A percentile compares a stretch with the other conserved stretches of the same genome.
Evolutionary conservation across 345 rosid species (phyloP).

Genomic region (Turnera subulata): DNA sequence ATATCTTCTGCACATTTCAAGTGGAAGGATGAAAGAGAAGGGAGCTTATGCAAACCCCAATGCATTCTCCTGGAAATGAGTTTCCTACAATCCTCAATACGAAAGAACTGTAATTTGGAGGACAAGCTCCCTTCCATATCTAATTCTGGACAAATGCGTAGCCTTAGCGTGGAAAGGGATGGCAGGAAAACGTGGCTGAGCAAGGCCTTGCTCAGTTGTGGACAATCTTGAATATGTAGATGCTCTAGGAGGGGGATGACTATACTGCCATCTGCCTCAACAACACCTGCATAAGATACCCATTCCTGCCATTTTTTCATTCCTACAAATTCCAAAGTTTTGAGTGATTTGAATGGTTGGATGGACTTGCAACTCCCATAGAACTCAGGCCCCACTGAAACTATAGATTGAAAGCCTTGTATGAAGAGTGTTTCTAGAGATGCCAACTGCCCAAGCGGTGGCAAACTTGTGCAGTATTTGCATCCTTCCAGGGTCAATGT

Average conservation of each 20-base stretch:
- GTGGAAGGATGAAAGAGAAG: neutral
- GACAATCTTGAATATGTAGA: neutral
- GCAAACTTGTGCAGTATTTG: neutral
- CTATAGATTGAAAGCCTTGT: neutral
- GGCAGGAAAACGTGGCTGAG: constrained; percentile 7
- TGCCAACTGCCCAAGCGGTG: constrained; percentile 17
- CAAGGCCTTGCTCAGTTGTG: neutral
- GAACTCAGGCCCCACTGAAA: neutral
- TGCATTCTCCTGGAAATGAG: constrained; percentile 3
- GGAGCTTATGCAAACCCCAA: constrained; percentile 12
- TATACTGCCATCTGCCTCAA: neutral
- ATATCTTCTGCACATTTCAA: neutral
- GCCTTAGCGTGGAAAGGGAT: constrained; percentile 2
- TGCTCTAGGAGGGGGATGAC: constrained; percentile 3
- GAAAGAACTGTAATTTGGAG: constrained; percentile 8
- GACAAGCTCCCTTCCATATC: constrained; percentile 16
- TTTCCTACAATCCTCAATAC: constrained; percentile 1
- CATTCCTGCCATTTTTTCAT: constrained; percentile 6
- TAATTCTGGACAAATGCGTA: constrained; percentile 9
- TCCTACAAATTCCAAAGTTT: neutral
- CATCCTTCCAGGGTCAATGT: neutral
- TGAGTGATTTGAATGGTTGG: neutral
- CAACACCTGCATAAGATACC: too few relatives aligned
- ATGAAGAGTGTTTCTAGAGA: constrained; percentile 1
- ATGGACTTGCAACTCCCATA: neutral